Conservation (phyloP, 768 basidiomycete species). For the Gymnopilus junonius region DNA sequence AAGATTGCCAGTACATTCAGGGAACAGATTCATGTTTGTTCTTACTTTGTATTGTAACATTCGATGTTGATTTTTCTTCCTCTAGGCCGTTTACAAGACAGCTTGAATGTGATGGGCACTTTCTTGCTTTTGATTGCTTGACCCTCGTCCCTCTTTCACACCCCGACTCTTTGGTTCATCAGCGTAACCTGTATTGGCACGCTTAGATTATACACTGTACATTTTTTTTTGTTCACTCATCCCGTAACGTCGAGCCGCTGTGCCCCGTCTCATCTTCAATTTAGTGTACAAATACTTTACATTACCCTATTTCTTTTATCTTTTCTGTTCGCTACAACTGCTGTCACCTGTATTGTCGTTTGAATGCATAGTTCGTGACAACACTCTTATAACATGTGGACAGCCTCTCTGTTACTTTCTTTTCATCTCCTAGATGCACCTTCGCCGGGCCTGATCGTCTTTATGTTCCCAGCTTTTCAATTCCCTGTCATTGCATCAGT, state of each 20-base stretch:
- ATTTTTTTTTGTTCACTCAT: background rate
- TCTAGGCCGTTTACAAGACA: constrained; percentile 26
- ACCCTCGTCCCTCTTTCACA: no score
- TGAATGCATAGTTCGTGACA: background rate
- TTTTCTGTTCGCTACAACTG: background rate
- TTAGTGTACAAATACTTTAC: constrained; percentile 4
- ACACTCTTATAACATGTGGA: background rate
- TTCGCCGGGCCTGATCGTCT: no score
- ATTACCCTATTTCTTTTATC: background rate
- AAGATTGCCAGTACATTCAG: constrained; percentile 40
- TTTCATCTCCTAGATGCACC: background rate
- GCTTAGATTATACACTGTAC: background rate
- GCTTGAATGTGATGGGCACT: background rate
- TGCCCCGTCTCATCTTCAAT: background rate
- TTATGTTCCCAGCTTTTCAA: no score
- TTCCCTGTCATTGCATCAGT: no score
- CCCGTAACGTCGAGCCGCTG: background rate
- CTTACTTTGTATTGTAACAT: background rate
- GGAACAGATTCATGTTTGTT: constrained; percentile 32
- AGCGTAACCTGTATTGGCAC: background rate
- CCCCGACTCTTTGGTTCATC: background rate
- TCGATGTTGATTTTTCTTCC: background rate
- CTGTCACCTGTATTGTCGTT: background rate
- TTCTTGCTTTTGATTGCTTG: no score
- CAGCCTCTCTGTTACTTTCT: background rate